Conservation (phyloP, 306 rosid genomes). For the Gastrolobium villosum region DNA sequence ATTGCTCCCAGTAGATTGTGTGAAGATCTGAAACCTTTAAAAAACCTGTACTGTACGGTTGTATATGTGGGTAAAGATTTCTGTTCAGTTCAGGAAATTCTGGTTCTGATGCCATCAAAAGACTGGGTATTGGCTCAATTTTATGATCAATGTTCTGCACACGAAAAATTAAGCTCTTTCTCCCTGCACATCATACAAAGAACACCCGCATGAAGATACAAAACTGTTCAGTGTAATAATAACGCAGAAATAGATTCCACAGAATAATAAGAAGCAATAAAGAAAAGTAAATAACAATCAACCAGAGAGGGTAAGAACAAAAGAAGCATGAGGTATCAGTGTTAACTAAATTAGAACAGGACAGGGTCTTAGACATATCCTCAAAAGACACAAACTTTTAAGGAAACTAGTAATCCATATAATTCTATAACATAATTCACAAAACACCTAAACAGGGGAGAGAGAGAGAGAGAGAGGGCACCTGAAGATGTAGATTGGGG, state of each 20-base stretch:
- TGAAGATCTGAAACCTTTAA: conserved; percentile 89
- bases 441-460: not conserved
- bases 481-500: conserved; percentile 45
- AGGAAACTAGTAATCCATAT: not conserved
- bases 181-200: conserved; percentile 52
- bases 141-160: conserved; percentile 53
- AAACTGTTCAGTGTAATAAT: not conserved
- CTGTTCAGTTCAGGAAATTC: conserved; percentile 56
- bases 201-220: not conserved
- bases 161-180: conserved; percentile 47
- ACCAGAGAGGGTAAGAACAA: not conserved
- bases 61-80: conserved; percentile 68
- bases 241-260: not conserved
- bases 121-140: conserved; percentile 48
- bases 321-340: not conserved
- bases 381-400: conserved; percentile 14
- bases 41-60: conserved; percentile 72
- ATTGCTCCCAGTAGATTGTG: conserved; percentile 91
- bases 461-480: conserved; percentile 19
- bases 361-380: not conserved
- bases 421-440: not conserved
- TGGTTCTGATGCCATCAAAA: conserved; percentile 70
- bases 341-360: not conserved
- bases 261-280: not conserved
- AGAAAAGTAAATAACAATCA: not conserved